A percentile compares a stretch with the other conserved stretches of the same genome.
Conservation (phyloP, 2,329 filamentous ascomycete species). For the Ascochyta viciae-villosae region DNA sequence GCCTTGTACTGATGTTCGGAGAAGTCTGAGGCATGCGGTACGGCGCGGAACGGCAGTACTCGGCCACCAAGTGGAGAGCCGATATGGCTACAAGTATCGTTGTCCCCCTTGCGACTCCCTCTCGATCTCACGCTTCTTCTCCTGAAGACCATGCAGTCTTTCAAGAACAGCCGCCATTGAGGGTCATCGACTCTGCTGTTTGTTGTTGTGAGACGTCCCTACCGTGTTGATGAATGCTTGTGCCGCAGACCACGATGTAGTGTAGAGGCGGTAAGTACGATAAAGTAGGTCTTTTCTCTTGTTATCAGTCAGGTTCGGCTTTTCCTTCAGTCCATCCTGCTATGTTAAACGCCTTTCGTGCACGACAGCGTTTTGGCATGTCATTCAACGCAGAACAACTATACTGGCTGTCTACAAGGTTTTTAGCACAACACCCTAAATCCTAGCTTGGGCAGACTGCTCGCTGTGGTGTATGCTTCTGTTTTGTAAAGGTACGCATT, state of each 20-base stretch:
- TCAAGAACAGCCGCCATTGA: background rate
- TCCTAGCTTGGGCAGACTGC: no score
- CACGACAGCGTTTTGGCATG: no score
- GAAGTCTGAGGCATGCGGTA: background rate
- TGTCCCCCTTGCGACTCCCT: background rate
- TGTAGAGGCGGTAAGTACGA: background rate
- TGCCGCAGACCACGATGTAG: background rate
- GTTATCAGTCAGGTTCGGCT: background rate
- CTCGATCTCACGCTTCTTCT: background rate
- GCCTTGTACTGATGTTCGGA: background rate
- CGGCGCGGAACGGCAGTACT: slow-evolving; percentile 1
- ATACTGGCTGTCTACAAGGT: no score
- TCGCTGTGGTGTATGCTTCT: no score
- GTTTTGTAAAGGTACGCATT: no score
- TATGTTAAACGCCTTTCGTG: no score
- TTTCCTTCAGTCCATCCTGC: background rate
- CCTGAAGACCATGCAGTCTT: background rate
- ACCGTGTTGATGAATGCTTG: background rate
- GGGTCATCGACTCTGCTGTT: background rate
- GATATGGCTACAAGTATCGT: slow-evolving; percentile 4
- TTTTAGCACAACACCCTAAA: no score
- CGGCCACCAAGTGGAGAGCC: slow-evolving; percentile 17
- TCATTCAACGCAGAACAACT: no score
- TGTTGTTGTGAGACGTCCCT: background rate
- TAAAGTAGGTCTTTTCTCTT: background rate